These are phyloP conservation scores for Termitomyces sp. DNA, from an alignment of 1,284 basidiomycete genomes.

Conservation along the genomic window DNA sequence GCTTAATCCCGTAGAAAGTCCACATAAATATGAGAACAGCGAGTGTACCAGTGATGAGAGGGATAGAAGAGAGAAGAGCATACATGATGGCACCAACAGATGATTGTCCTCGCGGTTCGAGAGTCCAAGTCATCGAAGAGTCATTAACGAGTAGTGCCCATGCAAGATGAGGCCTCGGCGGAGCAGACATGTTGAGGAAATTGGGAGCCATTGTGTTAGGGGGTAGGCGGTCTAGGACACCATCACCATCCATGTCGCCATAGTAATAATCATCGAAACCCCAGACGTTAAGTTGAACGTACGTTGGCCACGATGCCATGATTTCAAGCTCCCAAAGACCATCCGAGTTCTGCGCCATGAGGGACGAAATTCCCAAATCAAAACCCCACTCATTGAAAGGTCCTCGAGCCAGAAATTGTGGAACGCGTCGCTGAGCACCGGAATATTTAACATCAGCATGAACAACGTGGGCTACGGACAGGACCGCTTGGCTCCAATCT, in stretches of 20 bases:
- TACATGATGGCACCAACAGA: constrained; percentile 81
- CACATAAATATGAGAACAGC: constrained; percentile 88
- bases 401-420: constrained; percentile 82
- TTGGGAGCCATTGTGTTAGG: constrained; percentile 83
- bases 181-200: constrained; percentile 85
- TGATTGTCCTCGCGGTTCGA: constrained; percentile 78
- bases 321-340: constrained; percentile 77
- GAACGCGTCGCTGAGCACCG: constrained; percentile 63
- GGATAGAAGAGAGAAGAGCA: constrained; percentile 74
- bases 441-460: constrained; percentile 72
- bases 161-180: constrained; percentile 73
- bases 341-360: constrained; percentile 59
- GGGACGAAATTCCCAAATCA: constrained; percentile 70
- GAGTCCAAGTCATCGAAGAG: constrained; percentile 66
- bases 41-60: constrained; percentile 76
- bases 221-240: constrained; percentile 82
- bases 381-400: constrained; percentile 89
- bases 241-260: constrained; percentile 83
- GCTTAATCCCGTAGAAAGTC: constrained; percentile 92
- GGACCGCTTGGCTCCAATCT: constrained; percentile 69
- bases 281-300: constrained; percentile 84
- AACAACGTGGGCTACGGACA: constrained; percentile 61
- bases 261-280: constrained; percentile 88
- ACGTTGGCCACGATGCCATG: constrained; percentile 85
- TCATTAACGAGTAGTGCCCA: constrained; percentile 84